Percentiles rank a stretch among this genome's conserved stretches.
These are phyloP conservation scores for Dacryopinax primogenitus DNA, from an alignment of 768 basidiomycete genomes.

Conservation along the genomic window DNA sequence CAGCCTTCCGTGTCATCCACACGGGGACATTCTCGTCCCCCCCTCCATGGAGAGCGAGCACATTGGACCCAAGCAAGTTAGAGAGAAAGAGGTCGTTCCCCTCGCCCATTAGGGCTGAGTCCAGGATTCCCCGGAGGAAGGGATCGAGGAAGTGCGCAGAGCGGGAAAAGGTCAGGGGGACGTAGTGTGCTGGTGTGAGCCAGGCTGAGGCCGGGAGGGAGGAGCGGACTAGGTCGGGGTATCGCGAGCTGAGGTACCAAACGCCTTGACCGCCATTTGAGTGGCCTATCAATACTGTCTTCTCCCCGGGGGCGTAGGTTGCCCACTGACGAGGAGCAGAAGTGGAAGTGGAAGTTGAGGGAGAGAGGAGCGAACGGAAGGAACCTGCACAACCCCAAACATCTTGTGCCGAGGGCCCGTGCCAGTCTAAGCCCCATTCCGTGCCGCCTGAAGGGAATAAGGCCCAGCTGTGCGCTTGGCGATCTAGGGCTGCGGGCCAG, in stretches of 20 bases:
- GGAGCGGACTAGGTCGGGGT: slow-evolving; percentile 50
- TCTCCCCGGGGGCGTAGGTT: slow-evolving; percentile 25
- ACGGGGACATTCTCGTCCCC: slow-evolving; percentile 77
- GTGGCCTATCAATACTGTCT: slow-evolving; percentile 65
- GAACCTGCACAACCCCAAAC: slow-evolving; percentile 52
- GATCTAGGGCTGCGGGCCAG: slow-evolving; percentile 52
- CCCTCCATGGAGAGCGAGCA: slow-evolving; percentile 70
- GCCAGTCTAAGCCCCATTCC: slow-evolving; percentile 91
- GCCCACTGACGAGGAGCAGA: slow-evolving; percentile 29
- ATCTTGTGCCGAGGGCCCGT: slow-evolving; percentile 64
- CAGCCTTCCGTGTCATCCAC: slow-evolving; percentile 64
- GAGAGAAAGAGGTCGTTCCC: slow-evolving; percentile 79
- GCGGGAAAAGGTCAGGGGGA: slow-evolving; percentile 57
- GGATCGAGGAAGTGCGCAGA: slow-evolving; percentile 73
- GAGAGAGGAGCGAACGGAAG: slow-evolving; percentile 35
- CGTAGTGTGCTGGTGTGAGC: slow-evolving; percentile 77
- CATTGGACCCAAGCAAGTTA: slow-evolving; percentile 45
- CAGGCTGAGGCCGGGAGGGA: slow-evolving; percentile 71
- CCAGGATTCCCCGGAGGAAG: slow-evolving; percentile 52
- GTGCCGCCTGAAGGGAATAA: slow-evolving; percentile 73
- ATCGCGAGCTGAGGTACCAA: slow-evolving; percentile 65
- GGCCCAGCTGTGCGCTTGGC: slow-evolving; percentile 54
- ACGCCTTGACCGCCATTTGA: slow-evolving; percentile 89
- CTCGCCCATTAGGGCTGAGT: slow-evolving; percentile 62
- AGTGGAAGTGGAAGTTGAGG: no score